Percentiles rank a stretch among this genome's conserved stretches.
Conservation (phyloP, 164 flowering plant genomes). For the Aristolochia fimbriata region DNA sequence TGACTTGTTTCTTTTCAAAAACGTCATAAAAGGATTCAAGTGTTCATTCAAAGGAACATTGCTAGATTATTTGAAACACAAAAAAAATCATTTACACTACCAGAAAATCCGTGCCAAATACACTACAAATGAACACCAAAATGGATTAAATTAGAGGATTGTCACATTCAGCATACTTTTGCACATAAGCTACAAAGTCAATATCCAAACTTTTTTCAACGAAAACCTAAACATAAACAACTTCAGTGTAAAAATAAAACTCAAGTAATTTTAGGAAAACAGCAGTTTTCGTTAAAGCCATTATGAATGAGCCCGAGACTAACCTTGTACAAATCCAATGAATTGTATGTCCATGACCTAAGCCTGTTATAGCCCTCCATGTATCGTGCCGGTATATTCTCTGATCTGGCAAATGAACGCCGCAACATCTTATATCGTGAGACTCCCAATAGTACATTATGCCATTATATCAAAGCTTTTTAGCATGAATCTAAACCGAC, state of each 20-base stretch:
- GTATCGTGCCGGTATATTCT: slow-evolving; percentile 55
- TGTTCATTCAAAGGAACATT: too few species aligned
- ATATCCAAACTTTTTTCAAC: too few species aligned
- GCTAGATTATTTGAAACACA: too few species aligned
- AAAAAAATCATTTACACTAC: too few species aligned
- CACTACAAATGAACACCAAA: too few species aligned
- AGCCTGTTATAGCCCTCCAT: slow-evolving; percentile 80
- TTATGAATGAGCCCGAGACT: neutral
- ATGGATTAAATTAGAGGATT: too few species aligned
- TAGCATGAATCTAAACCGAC: too few species aligned
- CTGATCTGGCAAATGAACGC: slow-evolving; percentile 34
- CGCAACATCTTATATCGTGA: neutral
- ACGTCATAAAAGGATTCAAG: too few species aligned
- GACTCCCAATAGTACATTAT: neutral
- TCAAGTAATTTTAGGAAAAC: neutral
- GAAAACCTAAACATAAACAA: neutral
- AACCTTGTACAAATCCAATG: slow-evolving; percentile 88
- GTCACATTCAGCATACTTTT: too few species aligned
- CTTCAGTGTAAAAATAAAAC: neutral
- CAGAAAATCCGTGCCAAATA: too few species aligned
- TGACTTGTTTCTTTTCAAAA: too few species aligned
- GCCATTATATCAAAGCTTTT: neutral
- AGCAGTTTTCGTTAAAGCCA: neutral
- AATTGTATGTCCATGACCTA: slow-evolving; percentile 75
- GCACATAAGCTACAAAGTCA: too few species aligned